These are phyloP conservation scores for Pleurostoma richardsiae DNA, from an alignment of 2,329 filamentous ascomycete genomes.

Conservation along the genomic window DNA sequence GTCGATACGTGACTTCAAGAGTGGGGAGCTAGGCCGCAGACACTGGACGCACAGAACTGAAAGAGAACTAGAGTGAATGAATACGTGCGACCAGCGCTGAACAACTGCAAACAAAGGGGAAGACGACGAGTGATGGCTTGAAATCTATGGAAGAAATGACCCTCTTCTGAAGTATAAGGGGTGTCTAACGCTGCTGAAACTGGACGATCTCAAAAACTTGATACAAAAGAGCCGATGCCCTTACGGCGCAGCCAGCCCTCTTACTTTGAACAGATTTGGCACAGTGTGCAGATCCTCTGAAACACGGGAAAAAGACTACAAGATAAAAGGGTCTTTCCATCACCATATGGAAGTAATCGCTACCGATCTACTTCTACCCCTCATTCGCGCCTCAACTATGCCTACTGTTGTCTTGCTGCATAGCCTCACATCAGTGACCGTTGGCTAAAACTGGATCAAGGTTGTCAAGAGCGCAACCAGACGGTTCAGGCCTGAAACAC, in stretches of 20 bases:
- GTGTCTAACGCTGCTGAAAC: slow-evolving; percentile 1
- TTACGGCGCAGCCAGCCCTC: neutral
- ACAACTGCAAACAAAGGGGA: neutral
- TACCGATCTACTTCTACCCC: neutral
- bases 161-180: neutral
- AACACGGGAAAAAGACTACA: slow-evolving; percentile 1
- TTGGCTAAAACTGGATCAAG: neutral
- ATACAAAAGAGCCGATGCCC: neutral
- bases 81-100: slow-evolving; percentile 1
- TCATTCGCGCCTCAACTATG: neutral
- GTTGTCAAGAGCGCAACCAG: neutral
- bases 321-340: neutral
- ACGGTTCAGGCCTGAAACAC: neutral
- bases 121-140: neutral
- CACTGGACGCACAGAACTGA: neutral
- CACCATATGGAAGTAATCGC: neutral
- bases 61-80: slow-evolving; percentile 1
- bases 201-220: neutral
- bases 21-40: neutral
- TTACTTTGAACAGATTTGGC: neutral
- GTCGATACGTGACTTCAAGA: neutral
- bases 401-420: neutral
- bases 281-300: neutral
- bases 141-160: neutral
- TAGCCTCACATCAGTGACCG: neutral